These are phyloP conservation scores for Tylopilus sp. DNA, from an alignment of 1,284 basidiomycete species.

Conservation along the genomic window DNA sequence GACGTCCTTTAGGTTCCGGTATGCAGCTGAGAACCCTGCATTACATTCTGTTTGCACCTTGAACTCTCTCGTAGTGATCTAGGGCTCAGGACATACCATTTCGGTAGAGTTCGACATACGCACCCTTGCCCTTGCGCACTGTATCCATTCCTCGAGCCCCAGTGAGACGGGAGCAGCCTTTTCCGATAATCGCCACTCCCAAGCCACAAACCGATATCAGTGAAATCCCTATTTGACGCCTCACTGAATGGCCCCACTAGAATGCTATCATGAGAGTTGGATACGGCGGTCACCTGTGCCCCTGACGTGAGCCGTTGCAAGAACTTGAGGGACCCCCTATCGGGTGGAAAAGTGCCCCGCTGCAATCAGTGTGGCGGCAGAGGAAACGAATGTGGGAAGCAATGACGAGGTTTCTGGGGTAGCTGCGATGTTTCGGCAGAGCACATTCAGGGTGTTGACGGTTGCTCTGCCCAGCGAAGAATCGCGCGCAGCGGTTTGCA, in stretches of 20 bases:
- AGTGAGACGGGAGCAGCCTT: constrained; percentile 8
- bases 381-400: constrained; percentile 11
- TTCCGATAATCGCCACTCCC: constrained; percentile 38
- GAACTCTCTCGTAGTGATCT: constrained; percentile 15
- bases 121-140: neutral
- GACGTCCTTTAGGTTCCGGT: constrained; percentile 3
- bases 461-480: constrained; percentile 1
- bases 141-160: constrained; percentile 11
- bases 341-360: constrained; percentile 2
- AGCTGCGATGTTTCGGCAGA: neutral
- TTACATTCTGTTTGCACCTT: constrained; percentile 9
- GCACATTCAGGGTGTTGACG: constrained; percentile 9
- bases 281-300: constrained; percentile 40
- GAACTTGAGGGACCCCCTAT: constrained; percentile 5
- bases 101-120: constrained; percentile 1
- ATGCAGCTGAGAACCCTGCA: constrained; percentile 7
- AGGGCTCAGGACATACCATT: constrained; percentile 10
- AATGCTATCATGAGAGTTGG: constrained; percentile 45
- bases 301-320: constrained; percentile 34
- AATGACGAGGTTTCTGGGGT: neutral
- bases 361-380: constrained; percentile 13
- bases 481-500: constrained; percentile 4
- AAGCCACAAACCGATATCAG: constrained; percentile 51
- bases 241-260: constrained; percentile 52
- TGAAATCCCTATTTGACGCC: constrained; percentile 45